Percentiles rank a stretch among this genome's conserved stretches.
phyloP scores from a whole-genome alignment of 2,329 filamentous ascomycete species.

The Ramularia collo-cygni region DNA sequence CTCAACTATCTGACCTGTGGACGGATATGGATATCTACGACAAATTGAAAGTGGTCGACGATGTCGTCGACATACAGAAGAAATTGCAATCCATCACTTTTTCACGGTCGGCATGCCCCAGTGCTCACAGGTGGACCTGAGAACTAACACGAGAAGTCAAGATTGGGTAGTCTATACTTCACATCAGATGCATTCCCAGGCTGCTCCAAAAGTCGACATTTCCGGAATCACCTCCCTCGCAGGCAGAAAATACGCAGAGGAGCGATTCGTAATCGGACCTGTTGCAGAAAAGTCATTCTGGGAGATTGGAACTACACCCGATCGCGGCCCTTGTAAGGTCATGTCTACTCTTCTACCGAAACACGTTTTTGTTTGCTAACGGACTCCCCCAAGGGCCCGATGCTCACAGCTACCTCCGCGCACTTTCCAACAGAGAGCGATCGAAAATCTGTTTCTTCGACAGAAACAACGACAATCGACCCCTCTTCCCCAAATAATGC shows the following conservation, averaged over 20 bases:
- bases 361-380: constrained; percentile 1
- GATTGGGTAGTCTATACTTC: constrained; percentile 36
- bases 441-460: constrained; percentile 1
- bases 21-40: constrained; percentile 20
- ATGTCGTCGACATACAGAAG: constrained; percentile 32
- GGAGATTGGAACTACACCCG: constrained; percentile 30
- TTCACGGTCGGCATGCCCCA: constrained; percentile 24
- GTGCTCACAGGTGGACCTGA: constrained; percentile 8
- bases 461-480: neutral
- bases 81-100: constrained; percentile 34
- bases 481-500: constrained; percentile 25
- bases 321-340: constrained; percentile 30
- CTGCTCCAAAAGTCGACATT: constrained; percentile 25
- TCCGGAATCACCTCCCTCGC: constrained; percentile 8
- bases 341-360: neutral
- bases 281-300: constrained; percentile 31
- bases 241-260: constrained; percentile 27
- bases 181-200: constrained; percentile 27
- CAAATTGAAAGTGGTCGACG: constrained; percentile 29
- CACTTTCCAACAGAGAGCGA: constrained; percentile 6
- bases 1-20: constrained; percentile 26
- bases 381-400: constrained; percentile 5
- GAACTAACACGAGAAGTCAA: constrained; percentile 9
- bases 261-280: constrained; percentile 34
- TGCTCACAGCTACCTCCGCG: constrained; percentile 6